phyloP scores from a whole-genome alignment of 2,329 filamentous ascomycete genomes.

The Calonectria honghensis region DNA sequence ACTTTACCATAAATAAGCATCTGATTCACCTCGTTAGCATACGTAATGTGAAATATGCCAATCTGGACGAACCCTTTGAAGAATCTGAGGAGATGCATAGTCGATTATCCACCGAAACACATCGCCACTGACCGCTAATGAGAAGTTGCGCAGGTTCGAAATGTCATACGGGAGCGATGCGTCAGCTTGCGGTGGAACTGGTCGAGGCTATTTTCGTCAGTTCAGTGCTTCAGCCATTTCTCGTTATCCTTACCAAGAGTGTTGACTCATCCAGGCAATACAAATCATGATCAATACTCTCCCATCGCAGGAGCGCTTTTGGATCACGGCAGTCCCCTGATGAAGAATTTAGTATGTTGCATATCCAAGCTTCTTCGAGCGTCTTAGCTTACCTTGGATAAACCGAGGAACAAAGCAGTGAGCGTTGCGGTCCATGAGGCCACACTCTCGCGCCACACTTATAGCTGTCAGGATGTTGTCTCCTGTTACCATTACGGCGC shows the following conservation, averaged over 20 bases:
- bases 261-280: constrained; percentile 87
- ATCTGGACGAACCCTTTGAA: constrained; percentile 75
- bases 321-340: constrained; percentile 83
- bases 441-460: constrained; percentile 93
- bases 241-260: constrained; percentile 73
- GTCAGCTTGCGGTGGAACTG: constrained; percentile 82
- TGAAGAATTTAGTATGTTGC: constrained; percentile 39
- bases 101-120: constrained; percentile 98
- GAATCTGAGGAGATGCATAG: constrained; percentile 86
- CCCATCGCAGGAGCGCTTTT: constrained; percentile 86
- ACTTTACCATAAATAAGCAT: constrained; percentile 95
- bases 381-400: constrained; percentile 73
- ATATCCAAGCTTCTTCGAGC: not conserved
- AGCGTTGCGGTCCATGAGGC: constrained; percentile 84
- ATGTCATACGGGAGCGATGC: constrained; percentile 91
- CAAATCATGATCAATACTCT: constrained; percentile 91
- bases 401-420: constrained; percentile 97
- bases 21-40: constrained; percentile 61
- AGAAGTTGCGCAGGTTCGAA: constrained; percentile 88
- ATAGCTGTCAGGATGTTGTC: constrained; percentile 98
- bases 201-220: constrained; percentile 74
- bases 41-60: not conserved
- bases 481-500: constrained; percentile 96
- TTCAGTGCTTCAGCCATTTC: not conserved
- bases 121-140: constrained; percentile 91